Evolutionary conservation across 2,329 filamentous ascomycete genomes (phyloP).

Genomic region (Aspergillus sp.): DNA sequence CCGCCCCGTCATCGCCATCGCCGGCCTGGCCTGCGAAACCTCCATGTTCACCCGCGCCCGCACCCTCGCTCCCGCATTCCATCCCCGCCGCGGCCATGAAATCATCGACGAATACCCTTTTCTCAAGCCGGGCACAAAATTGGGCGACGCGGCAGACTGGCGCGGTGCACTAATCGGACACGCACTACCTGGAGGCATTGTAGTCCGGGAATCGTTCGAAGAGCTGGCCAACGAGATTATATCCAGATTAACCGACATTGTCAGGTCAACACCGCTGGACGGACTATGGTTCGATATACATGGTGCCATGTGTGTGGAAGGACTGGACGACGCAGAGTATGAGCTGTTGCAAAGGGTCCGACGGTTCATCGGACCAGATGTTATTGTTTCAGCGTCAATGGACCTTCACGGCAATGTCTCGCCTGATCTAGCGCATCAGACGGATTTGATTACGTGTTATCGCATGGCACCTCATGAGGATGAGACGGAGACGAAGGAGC

Average conservation of each 20-base stretch:
- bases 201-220: slow-evolving; percentile 49
- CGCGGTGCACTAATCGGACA: slow-evolving; percentile 54
- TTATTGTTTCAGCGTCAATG: slow-evolving; percentile 57
- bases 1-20: slow-evolving; percentile 54
- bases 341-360: slow-evolving; percentile 52
- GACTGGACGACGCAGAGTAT: slow-evolving; percentile 51
- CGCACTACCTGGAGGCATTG: slow-evolving; percentile 47
- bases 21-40: slow-evolving; percentile 57
- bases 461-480: slow-evolving; percentile 57
- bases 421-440: slow-evolving; percentile 50
- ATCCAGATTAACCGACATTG: slow-evolving; percentile 41
- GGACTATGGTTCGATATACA: slow-evolving; percentile 60
- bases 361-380: slow-evolving; percentile 47
- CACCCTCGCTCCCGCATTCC: slow-evolving; percentile 53
- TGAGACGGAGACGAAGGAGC: slow-evolving; percentile 52
- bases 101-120: slow-evolving; percentile 51
- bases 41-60: slow-evolving; percentile 56
- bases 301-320: slow-evolving; percentile 58
- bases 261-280: slow-evolving; percentile 39
- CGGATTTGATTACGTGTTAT: slow-evolving; percentile 57
- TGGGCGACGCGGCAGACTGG: slow-evolving; percentile 51
- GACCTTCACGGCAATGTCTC: slow-evolving; percentile 60
- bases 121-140: slow-evolving; percentile 42
- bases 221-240: slow-evolving; percentile 47
- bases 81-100: slow-evolving; percentile 48